Base-by-base conservation (phyloP, 169 alveolate species). In the Cardiosporidium cionae region DNA sequence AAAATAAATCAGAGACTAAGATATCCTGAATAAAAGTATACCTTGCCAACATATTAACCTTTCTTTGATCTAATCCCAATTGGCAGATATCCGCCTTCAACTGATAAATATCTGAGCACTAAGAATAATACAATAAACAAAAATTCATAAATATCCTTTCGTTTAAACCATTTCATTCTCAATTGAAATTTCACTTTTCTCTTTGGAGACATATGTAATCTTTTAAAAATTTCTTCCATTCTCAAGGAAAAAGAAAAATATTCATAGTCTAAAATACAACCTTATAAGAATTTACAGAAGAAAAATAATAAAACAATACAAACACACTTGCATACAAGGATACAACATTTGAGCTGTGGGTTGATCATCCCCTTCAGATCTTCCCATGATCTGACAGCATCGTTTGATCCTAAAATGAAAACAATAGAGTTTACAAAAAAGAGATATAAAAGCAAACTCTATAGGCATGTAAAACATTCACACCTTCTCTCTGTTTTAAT, bases 321-420 rank as follows among this genome's bases (percentile, higher is more conserved):
- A n/a, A n/a, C n/a, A n/a, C n/a, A n/a, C n/a, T n/a, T 98, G 98
- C 83, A 79, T 79, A 76, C 77, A 65, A 16, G 90, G 90, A 54
- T 86, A 86, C 63, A 86, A 29, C 52, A 92, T 91, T 66, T 91
- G 93, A 0, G 97, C 90, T 28, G 92, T 87, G 9, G 94, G 96
- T 53, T 93, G 94, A 32, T 93, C 97, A 78, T 95, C 98, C 52
- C 96, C 96, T 58, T 96, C 99, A 22, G 86, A 83, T 70, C 99
- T 90, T 23, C 99, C 99, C 99, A 98, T 93, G 54, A 98, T 96
- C 87, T 93, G 96, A 35, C 97, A 88, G 84, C 99, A 98, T 70
- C 98, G 90, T 83, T 92, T 96, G 52, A 98, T 92, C 87, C 99
- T 90, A 44, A 84, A 80, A 6, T 0, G 4, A 31, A n/a, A 32